Conservation (phyloP, 2,329 filamentous ascomycete species). For the Penicillium griseofulvum region DNA sequence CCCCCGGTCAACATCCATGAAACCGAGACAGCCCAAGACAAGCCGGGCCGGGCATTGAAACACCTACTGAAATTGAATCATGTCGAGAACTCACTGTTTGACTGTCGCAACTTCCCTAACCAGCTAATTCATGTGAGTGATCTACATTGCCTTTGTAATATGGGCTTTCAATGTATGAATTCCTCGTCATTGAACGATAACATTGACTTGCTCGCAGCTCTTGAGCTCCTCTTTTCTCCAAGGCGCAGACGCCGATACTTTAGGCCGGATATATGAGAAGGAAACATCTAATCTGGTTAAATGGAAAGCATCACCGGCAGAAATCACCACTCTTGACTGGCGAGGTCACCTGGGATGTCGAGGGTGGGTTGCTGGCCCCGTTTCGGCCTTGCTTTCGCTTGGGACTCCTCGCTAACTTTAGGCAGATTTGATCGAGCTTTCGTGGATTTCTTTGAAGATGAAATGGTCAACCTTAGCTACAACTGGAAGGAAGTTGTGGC, state of each 20-base stretch:
- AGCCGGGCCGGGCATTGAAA: conserved; percentile 77
- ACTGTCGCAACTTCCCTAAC: conserved; percentile 74
- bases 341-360: conserved; percentile 75
- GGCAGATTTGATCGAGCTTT: conserved; percentile 79
- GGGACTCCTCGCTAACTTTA: conserved; percentile 2
- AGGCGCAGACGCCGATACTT: conserved; percentile 68
- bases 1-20: conserved; percentile 70
- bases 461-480: conserved; percentile 72
- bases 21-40: conserved; percentile 76
- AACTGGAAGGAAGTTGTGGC: conserved; percentile 77
- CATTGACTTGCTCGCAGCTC: conserved; percentile 47
- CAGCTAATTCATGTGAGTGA: conserved; percentile 68
- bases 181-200: not conserved
- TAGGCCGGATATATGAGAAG: conserved; percentile 77
- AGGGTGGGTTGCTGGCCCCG: conserved; percentile 46
- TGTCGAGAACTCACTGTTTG: conserved; percentile 78
- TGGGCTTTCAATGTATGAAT: not conserved
- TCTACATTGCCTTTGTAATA: not conserved
- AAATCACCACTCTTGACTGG: conserved; percentile 84
- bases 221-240: conserved; percentile 83
- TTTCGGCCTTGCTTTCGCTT: not conserved
- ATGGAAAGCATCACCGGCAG: conserved; percentile 80
- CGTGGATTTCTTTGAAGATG: conserved; percentile 93
- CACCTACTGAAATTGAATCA: conserved; percentile 91
- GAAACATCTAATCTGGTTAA: conserved; percentile 70